Percentiles rank a stretch among this genome's conserved stretches.
These are phyloP conservation scores for Xylaria arbuscula DNA, from an alignment of 2,329 filamentous ascomycete species.

Conservation along the genomic window DNA sequence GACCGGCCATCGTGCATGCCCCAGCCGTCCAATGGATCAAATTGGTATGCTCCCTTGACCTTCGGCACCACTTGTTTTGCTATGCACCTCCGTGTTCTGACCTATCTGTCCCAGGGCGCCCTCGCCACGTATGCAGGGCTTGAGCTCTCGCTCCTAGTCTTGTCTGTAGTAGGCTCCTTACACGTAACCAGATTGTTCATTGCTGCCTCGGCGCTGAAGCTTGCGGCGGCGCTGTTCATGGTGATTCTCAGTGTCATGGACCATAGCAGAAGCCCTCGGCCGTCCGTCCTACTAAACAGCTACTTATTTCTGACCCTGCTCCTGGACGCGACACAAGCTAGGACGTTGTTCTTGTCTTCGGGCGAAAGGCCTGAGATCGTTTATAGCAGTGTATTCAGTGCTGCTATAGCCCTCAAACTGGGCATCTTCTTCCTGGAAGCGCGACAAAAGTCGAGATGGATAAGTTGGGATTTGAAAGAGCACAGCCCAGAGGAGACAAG, in stretches of 20 bases:
- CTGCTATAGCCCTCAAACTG: slow-evolving; percentile 52
- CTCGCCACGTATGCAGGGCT: background rate
- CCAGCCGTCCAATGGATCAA: slow-evolving; percentile 1
- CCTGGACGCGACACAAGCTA: slow-evolving; percentile 56
- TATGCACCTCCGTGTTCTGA: background rate
- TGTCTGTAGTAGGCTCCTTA: slow-evolving; percentile 34
- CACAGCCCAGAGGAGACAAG: slow-evolving; percentile 54
- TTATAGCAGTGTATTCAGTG: slow-evolving; percentile 52
- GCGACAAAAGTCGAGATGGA: slow-evolving; percentile 53
- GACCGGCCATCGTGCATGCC: slow-evolving; percentile 1
- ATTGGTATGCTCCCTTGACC: background rate
- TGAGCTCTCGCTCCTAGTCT: slow-evolving; percentile 41
- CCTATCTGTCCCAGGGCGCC: background rate
- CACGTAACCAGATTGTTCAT: slow-evolving; percentile 27
- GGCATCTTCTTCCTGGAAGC: slow-evolving; percentile 55
- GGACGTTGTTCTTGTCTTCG: slow-evolving; percentile 56
- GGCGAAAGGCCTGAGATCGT: slow-evolving; percentile 24
- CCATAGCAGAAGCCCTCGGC: slow-evolving; percentile 46
- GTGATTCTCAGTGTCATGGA: slow-evolving; percentile 33
- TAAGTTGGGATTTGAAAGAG: slow-evolving; percentile 52
- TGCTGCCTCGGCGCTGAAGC: slow-evolving; percentile 40
- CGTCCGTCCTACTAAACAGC: slow-evolving; percentile 56
- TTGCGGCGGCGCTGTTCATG: slow-evolving; percentile 27
- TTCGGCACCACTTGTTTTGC: background rate
- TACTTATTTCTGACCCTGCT: slow-evolving; percentile 58